phyloP scores from a whole-genome alignment of 2,329 filamentous ascomycete species.

The Sporothrix pseudoabietina region DNA sequence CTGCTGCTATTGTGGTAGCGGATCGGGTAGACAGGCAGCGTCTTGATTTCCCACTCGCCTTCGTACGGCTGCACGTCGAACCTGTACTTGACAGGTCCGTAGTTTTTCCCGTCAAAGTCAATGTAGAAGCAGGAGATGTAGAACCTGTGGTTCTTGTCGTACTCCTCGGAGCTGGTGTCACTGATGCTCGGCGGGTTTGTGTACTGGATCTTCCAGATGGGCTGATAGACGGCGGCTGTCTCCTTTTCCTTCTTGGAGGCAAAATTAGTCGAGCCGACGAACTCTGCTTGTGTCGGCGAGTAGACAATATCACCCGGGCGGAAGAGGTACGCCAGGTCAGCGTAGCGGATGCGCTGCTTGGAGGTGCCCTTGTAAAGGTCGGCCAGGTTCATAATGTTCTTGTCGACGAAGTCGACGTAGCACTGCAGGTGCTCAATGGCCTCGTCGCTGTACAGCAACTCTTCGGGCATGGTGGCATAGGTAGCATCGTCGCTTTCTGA shows the following conservation, averaged over 20 bases:
- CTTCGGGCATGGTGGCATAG: not conserved
- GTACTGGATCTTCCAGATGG: slow-evolving; percentile 27
- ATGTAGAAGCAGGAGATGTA: slow-evolving; percentile 43
- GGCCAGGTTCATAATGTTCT: slow-evolving; percentile 46
- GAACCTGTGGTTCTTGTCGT: slow-evolving; percentile 14
- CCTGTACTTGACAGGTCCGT: slow-evolving; percentile 44
- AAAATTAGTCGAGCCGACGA: not conserved
- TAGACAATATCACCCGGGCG: slow-evolving; percentile 46
- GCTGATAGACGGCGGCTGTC: slow-evolving; percentile 15
- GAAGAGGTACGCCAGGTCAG: slow-evolving; percentile 50
- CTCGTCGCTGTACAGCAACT: slow-evolving; percentile 43
- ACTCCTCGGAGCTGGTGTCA: not conserved
- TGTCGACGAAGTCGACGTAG: slow-evolving; percentile 50
- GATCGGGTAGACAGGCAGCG: slow-evolving; percentile 45
- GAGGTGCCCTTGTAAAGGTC: slow-evolving; percentile 34
- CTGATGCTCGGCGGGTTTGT: slow-evolving; percentile 4
- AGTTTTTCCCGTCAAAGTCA: slow-evolving; percentile 46
- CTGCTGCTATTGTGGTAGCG: slow-evolving; percentile 39
- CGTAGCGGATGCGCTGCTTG: slow-evolving; percentile 42
- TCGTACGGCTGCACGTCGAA: slow-evolving; percentile 45
- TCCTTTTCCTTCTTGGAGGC: not conserved
- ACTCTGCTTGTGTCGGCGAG: slow-evolving; percentile 40
- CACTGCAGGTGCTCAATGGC: slow-evolving; percentile 47
- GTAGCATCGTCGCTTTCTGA: not conserved
- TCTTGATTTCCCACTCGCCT: slow-evolving; percentile 45